Conservation (phyloP, 2,329 filamentous ascomycete genomes). For the Ophiostoma ips region DNA sequence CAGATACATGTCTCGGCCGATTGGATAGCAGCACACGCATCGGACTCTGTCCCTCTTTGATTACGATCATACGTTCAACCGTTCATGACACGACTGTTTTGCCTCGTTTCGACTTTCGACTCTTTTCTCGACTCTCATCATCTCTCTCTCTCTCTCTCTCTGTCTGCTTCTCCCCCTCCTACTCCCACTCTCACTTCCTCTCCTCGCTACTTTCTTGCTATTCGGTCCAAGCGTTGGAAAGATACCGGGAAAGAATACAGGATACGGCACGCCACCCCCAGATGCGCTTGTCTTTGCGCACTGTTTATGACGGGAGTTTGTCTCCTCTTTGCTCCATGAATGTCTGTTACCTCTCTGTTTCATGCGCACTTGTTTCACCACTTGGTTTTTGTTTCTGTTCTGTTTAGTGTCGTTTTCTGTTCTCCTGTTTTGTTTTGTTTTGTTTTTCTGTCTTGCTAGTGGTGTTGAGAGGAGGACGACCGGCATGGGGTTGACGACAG, state of each 20-base stretch:
- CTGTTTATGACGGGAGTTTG: too few species aligned
- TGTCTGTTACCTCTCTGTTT: not conserved
- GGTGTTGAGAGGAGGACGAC: not conserved
- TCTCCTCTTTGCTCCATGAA: not conserved
- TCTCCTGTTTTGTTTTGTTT: too few species aligned
- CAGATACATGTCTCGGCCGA: not conserved
- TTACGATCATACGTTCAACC: conserved; percentile 2
- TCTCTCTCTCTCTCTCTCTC: not conserved
- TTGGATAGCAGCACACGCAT: not conserved
- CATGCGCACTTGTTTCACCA: too few species aligned
- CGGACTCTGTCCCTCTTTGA: not conserved
- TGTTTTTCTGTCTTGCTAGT: not conserved
- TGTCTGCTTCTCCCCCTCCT: not conserved
- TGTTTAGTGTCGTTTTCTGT: not conserved
- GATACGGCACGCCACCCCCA: too few species aligned
- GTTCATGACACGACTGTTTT: not conserved
- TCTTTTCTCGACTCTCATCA: not conserved
- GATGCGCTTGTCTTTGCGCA: not conserved
- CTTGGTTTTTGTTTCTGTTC: conserved; percentile 1
- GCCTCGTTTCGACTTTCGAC: too few species aligned
- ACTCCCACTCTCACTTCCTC: not conserved
- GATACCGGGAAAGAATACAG: too few species aligned
- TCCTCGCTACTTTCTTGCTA: too few species aligned
- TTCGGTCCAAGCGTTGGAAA: too few species aligned
- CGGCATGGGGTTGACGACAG: too few species aligned